phyloP scores from a whole-genome alignment of 148 eudicot genomes.

The Selenicereus undatus region DNA sequence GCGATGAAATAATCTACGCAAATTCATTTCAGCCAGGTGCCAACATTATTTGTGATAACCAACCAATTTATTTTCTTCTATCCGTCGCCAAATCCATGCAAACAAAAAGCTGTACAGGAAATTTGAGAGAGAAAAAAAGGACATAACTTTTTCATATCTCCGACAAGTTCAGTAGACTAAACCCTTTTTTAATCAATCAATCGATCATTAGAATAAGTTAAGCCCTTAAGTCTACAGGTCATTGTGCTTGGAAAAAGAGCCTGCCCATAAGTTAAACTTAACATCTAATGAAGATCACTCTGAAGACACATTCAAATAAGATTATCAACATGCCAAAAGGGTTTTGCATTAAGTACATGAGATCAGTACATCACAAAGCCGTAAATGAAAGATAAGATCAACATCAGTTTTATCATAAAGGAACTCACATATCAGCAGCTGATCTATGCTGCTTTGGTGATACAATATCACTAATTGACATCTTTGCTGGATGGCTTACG shows the following conservation, averaged over 20 bases:
- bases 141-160: not conserved
- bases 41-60: too few relatives aligned
- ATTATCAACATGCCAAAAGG: not conserved
- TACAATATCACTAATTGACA: constrained; percentile 32
- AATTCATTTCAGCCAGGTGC: not conserved
- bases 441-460: constrained; percentile 40
- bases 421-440: constrained; percentile 42
- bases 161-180: too few relatives aligned
- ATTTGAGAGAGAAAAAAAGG: too few relatives aligned
- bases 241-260: not conserved
- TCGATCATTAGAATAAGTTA: too few relatives aligned
- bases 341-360: not conserved
- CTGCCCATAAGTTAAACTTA: not conserved
- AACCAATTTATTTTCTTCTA: not conserved
- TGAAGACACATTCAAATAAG: not conserved
- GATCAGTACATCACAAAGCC: not conserved
- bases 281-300: not conserved
- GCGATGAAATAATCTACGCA: not conserved
- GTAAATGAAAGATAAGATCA: constrained; percentile 3
- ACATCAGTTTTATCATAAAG: not conserved
- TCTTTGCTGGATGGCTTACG: constrained; percentile 39
- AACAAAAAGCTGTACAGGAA: too few relatives aligned
- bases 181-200: too few relatives aligned
- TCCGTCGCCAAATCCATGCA: not conserved
- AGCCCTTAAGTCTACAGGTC: not conserved